Percentiles rank a stretch among this genome's conserved stretches.
phyloP scores from a whole-genome alignment of 2,329 filamentous ascomycete species.

The Talaromyces funiculosus region DNA sequence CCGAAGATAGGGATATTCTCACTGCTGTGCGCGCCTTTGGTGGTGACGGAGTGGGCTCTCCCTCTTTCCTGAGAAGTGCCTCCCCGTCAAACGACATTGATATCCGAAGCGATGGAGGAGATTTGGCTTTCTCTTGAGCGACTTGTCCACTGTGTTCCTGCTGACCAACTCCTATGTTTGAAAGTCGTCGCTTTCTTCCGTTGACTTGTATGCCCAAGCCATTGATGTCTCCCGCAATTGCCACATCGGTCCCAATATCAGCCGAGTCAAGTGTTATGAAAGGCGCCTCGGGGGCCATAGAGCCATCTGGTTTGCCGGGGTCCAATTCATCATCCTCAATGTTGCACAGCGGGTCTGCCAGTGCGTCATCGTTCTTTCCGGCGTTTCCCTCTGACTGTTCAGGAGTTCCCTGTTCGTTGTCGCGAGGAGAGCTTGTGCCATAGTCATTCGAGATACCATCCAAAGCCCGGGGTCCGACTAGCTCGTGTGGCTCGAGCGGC shows the following conservation, averaged over 20 bases:
- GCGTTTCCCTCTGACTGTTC: not conserved
- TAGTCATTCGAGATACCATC: conserved; percentile 23
- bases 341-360: not conserved
- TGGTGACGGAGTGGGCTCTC: conserved; percentile 36
- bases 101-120: conserved; percentile 36
- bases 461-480: conserved; percentile 43
- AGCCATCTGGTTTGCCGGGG: not conserved
- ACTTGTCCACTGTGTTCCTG: not conserved
- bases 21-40: conserved; percentile 48
- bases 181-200: conserved; percentile 32
- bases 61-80: conserved; percentile 33
- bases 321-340: not conserved
- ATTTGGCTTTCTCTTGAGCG: conserved; percentile 18
- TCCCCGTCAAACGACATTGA: conserved; percentile 40
- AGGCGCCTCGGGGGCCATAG: conserved; percentile 4
- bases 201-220: conserved; percentile 14
- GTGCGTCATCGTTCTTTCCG: not conserved
- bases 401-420: conserved; percentile 17
- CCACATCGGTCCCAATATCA: not conserved
- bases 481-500: conserved; percentile 71
- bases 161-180: conserved; percentile 21
- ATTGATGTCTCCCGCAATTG: not conserved
- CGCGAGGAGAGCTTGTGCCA: conserved; percentile 23
- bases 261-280: not conserved
- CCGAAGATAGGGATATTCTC: conserved; percentile 74